Conservation (phyloP, 1,284 basidiomycete genomes). For the Phellopilus nigrolimitatus region DNA sequence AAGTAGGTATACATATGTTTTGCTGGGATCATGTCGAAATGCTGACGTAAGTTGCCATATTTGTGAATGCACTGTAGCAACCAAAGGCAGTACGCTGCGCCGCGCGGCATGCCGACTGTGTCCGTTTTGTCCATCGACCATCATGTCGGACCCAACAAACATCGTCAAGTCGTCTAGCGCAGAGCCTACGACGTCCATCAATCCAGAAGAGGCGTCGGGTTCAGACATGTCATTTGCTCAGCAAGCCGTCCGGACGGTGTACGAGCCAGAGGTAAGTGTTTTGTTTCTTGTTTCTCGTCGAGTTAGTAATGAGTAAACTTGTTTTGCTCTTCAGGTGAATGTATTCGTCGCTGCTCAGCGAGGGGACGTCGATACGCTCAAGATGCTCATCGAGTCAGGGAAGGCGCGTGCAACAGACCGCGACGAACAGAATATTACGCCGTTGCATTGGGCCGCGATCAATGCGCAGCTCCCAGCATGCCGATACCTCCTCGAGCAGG, state of each 20-base stretch:
- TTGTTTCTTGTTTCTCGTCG: not conserved
- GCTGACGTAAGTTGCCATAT: too few relatives aligned
- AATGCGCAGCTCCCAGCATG: slow-evolving; percentile 82
- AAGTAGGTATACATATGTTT: too few relatives aligned
- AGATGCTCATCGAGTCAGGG: slow-evolving; percentile 69
- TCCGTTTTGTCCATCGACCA: not conserved
- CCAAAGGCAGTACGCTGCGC: slow-evolving; percentile 22
- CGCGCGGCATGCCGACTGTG: not conserved
- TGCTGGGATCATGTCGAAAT: too few relatives aligned
- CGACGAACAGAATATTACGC: slow-evolving; percentile 89
- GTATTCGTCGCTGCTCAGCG: slow-evolving; percentile 87
- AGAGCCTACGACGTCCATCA: slow-evolving; percentile 31
- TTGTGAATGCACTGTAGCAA: too few relatives aligned
- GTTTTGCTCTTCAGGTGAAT: slow-evolving; percentile 33
- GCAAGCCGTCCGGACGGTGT: slow-evolving; percentile 26
- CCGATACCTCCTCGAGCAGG: slow-evolving; percentile 82
- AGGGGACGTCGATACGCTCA: slow-evolving; percentile 72
- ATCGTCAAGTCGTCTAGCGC: slow-evolving; percentile 11
- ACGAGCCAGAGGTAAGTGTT: slow-evolving; percentile 31
- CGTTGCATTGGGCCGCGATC: slow-evolving; percentile 96
- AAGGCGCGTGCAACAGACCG: slow-evolving; percentile 72
- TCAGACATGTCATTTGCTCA: slow-evolving; percentile 27
- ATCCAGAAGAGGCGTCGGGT: slow-evolving; percentile 30
- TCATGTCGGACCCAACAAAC: slow-evolving; percentile 16
- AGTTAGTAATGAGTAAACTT: slow-evolving; percentile 4